These are phyloP conservation scores for Fusarium concolor DNA, from an alignment of 2,329 filamentous ascomycete genomes.

Conservation along the genomic window DNA sequence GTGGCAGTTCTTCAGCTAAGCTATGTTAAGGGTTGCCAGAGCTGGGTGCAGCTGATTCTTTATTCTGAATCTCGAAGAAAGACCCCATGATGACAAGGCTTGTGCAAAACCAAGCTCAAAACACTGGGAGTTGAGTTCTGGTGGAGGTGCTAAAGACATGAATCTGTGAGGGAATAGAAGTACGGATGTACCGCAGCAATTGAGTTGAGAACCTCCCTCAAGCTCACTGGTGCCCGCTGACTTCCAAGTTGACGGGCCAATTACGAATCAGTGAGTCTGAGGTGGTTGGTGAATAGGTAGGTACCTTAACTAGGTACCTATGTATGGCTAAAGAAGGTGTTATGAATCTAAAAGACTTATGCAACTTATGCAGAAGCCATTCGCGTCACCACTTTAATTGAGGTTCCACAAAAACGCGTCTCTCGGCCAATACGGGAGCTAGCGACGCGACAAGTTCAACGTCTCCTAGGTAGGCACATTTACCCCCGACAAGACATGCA, in stretches of 20 bases:
- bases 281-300: background rate
- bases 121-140: background rate
- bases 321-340: no score
- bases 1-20: slow-evolving; percentile 1
- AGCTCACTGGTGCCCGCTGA: background rate
- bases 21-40: background rate
- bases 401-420: slow-evolving; percentile 44
- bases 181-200: no score
- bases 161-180: background rate
- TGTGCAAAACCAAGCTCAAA: background rate
- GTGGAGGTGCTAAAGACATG: background rate
- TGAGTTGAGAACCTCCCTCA: no score
- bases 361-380: background rate
- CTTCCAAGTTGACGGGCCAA: background rate
- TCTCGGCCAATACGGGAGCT: slow-evolving; percentile 39
- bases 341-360: background rate
- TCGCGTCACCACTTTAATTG: slow-evolving; percentile 47
- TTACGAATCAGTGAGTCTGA: background rate
- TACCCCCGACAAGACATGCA: slow-evolving; percentile 8
- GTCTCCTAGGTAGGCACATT: slow-evolving; percentile 5
- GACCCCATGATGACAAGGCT: background rate
- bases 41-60: background rate
- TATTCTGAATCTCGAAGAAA: no score
- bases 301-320: no score
- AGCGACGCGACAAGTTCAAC: slow-evolving; percentile 41